Base-by-base conservation (phyloP, 2,329 filamentous ascomycete genomes). In the Colletotrichum navitas region DNA sequence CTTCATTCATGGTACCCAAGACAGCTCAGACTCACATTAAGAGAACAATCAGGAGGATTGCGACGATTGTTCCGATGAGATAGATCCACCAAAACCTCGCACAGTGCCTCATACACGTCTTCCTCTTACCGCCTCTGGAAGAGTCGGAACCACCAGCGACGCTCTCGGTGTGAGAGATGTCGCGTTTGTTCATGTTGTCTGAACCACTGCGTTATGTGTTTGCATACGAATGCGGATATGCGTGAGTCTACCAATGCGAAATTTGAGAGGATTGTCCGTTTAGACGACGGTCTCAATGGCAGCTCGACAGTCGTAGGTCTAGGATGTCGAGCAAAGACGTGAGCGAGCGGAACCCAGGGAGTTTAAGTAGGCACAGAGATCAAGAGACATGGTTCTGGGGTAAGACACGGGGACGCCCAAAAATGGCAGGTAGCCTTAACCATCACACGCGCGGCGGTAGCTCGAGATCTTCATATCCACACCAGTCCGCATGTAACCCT, bases 21-120 rank as follows among this genome's bases (percentile, higher is more conserved):
- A 45, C 8, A 52, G 29, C 29, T 36, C 36, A 54, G 36, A 86
- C 89, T 86, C 83, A 91, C 90, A 91, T 79, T 49, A 90, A 81
- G 49, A 88, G 83, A 24, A 92, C 85, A 47, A 90, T 81, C 18
- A 92, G 79, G 43, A 89, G 83, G 54, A 86, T 78, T 55, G 89
- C 79, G 72, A 84, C 74, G 68, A 86, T 77, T 63, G 89, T 78
- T 21, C 83, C 77, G 69, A 91, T 81, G 70, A 91, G 78, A 75
- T 90, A 85, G 73, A 85, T 76, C 89, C 90, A 92, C 90, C 90
- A 92, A 75, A 87, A 90, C 75, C 82, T 84, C 76, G 80, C 84
- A 78, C 85, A 86, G 77, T 89, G 87, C 58, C 83, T 81, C 66
- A 81, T 80, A 74, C 82, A 81, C 39, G 78, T 78, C 71, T 82